Percentiles rank a stretch among this genome's conserved stretches.
Conservation (phyloP, 257 asterid species). For the Osmanthus fragrans region DNA sequence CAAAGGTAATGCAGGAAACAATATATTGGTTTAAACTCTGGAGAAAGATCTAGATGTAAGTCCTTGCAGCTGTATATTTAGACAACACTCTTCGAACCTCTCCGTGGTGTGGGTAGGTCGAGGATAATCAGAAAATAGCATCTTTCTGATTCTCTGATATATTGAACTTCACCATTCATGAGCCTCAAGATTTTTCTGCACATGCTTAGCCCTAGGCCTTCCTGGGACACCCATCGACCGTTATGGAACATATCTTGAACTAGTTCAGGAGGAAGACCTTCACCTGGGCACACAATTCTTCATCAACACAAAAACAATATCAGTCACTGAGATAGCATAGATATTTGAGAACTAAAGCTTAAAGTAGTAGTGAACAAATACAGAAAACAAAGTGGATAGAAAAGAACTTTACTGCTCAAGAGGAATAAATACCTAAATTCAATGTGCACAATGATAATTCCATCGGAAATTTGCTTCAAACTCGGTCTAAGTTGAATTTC, state of each 20-base stretch:
- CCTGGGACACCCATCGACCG: slow-evolving; percentile 65
- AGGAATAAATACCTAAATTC: slow-evolving; percentile 60
- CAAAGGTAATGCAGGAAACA: background rate
- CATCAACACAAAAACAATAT: slow-evolving; percentile 12
- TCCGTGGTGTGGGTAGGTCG: slow-evolving; percentile 51
- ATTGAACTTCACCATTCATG: slow-evolving; percentile 89
- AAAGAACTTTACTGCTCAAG: background rate
- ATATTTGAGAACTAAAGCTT: background rate
- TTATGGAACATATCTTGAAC: slow-evolving; percentile 84
- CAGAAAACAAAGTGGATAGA: background rate
- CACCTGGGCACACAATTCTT: slow-evolving; percentile 85
- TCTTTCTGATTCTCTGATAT: slow-evolving; percentile 78
- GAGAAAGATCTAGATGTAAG: background rate
- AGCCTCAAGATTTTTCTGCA: slow-evolving; percentile 72
- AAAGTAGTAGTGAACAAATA: background rate
- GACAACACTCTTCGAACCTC: slow-evolving; percentile 34
- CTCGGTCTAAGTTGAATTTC: slow-evolving; percentile 75
- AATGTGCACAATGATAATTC: slow-evolving; percentile 44
- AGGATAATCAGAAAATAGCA: slow-evolving; percentile 61
- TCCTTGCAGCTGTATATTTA: slow-evolving; percentile 18
- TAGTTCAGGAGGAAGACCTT: slow-evolving; percentile 80
- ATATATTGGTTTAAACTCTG: background rate
- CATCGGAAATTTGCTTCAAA: slow-evolving; percentile 56
- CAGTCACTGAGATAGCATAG: background rate
- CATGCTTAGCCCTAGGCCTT: slow-evolving; percentile 78